Evolutionary conservation across 257 asterid species (phyloP).

Genomic region (Ajuga chamaepitys): DNA sequence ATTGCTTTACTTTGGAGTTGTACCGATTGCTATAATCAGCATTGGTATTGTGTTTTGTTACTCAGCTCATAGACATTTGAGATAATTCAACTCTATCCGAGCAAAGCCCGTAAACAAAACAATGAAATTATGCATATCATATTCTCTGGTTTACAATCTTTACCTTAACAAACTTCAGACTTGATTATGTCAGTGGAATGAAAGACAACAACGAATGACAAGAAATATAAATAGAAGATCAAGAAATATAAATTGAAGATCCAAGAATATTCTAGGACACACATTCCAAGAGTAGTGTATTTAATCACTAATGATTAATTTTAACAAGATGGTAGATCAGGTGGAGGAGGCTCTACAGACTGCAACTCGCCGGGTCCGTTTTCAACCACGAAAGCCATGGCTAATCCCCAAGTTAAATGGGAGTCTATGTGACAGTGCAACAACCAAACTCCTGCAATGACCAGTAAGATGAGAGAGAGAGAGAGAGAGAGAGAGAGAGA

Average conservation of each 20-base stretch:
- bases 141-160: not conserved
- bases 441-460: conserved; percentile 58
- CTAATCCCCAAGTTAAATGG: conserved; percentile 60
- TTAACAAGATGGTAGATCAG: conserved; percentile 67
- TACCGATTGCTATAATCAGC: too few relatives aligned
- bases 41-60: not conserved
- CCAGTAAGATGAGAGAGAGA: not conserved
- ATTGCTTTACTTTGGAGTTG: too few relatives aligned
- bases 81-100: not conserved
- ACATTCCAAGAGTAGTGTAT: not conserved
- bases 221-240: not conserved
- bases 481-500: not conserved
- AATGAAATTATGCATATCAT: conserved; percentile 9
- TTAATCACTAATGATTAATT: not conserved
- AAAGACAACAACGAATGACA: conserved; percentile 3
- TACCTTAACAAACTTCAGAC: conserved; percentile 1
- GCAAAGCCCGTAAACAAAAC: not conserved
- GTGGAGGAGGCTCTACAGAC: conserved; percentile 59
- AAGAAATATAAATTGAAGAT: not conserved
- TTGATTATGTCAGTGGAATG: conserved; percentile 2
- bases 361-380: conserved; percentile 47
- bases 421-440: conserved; percentile 76
- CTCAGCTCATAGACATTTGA: not conserved
- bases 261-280: conserved; percentile 1
- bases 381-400: conserved; percentile 56